Evolutionary conservation across 1,284 basidiomycete species (phyloP).

Genomic region (Austroboletus olivaceoglutinosus): DNA sequence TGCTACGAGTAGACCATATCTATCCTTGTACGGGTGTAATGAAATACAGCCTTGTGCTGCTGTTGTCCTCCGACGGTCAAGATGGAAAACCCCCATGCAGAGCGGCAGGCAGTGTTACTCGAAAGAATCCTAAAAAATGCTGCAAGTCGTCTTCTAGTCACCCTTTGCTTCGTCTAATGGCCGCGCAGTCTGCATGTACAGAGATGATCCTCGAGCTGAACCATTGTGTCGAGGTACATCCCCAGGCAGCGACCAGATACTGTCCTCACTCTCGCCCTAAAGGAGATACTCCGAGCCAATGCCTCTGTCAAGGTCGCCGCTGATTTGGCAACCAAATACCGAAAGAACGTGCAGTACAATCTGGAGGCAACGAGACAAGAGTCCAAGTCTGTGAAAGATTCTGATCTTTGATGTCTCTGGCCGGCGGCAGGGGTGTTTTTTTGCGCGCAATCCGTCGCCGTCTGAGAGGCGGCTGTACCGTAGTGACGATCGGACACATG

Average conservation of each 20-base stretch:
- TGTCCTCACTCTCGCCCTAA: slow-evolving; percentile 25
- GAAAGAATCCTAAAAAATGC: slow-evolving; percentile 90
- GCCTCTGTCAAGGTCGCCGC: slow-evolving; percentile 71
- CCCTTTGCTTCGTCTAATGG: slow-evolving; percentile 3
- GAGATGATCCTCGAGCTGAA: slow-evolving; percentile 81
- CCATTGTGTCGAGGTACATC: slow-evolving; percentile 65
- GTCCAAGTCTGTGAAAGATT: slow-evolving; percentile 4
- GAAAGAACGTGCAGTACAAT: slow-evolving; percentile 85
- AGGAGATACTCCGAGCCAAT: slow-evolving; percentile 75
- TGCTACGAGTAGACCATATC: not conserved
- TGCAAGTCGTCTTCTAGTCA: slow-evolving; percentile 43
- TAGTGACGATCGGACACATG: not conserved
- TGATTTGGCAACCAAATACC: slow-evolving; percentile 76
- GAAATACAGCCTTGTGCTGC: too few species aligned
- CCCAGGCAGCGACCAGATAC: not conserved
- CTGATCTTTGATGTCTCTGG: not conserved
- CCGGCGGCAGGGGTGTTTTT: not conserved
- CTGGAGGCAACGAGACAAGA: slow-evolving; percentile 60
- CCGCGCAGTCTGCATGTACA: slow-evolving; percentile 68
- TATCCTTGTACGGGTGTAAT: not conserved
- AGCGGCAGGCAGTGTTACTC: slow-evolving; percentile 84
- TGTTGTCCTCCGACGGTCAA: not conserved
- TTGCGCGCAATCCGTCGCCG: not conserved
- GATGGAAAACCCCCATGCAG: slow-evolving; percentile 92
- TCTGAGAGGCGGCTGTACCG: not conserved